These are phyloP conservation scores for Funneliformis caledonium DNA, from an alignment of 371 early-diverging fungal species.

Conservation along the genomic window DNA sequence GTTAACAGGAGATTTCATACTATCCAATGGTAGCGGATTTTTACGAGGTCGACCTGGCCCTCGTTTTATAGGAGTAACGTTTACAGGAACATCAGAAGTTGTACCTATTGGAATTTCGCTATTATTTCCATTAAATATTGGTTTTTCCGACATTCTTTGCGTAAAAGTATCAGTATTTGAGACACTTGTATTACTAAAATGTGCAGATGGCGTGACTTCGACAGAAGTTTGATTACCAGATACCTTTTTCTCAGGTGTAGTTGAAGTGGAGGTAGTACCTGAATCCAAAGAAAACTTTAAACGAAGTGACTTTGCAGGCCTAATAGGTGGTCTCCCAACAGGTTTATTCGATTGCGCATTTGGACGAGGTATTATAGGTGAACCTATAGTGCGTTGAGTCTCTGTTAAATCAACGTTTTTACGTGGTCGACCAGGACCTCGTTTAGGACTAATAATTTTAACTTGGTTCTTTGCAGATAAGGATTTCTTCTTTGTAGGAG, in stretches of 20 bases:
- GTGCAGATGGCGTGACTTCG: not conserved
- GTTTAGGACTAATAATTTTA: not conserved
- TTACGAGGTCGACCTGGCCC: constrained; percentile 38
- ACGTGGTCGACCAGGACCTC: constrained; percentile 33
- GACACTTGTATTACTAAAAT: not conserved
- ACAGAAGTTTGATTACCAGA: not conserved
- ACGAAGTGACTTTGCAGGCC: not conserved
- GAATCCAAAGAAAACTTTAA: constrained; percentile 3
- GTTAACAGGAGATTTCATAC: not conserved
- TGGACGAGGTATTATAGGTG: not conserved
- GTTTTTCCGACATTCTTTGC: not conserved
- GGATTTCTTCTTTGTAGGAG: not conserved
- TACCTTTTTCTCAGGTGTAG: not conserved
- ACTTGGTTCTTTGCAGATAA: not conserved
- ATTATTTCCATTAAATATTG: not conserved
- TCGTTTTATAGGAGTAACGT: constrained; percentile 26
- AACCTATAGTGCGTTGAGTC: not conserved
- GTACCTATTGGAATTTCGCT: not conserved
- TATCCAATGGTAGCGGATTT: not conserved
- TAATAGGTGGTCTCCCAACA: not conserved
- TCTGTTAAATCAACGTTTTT: not conserved
- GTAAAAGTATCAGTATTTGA: not conserved
- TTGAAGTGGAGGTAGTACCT: not conserved
- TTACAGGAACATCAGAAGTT: not conserved
- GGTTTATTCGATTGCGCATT: not conserved